A percentile compares a stretch with the other conserved stretches of the same genome.
phyloP scores from a whole-genome alignment of 1,284 basidiomycete genomes.

The Boletus hoseneyae region DNA sequence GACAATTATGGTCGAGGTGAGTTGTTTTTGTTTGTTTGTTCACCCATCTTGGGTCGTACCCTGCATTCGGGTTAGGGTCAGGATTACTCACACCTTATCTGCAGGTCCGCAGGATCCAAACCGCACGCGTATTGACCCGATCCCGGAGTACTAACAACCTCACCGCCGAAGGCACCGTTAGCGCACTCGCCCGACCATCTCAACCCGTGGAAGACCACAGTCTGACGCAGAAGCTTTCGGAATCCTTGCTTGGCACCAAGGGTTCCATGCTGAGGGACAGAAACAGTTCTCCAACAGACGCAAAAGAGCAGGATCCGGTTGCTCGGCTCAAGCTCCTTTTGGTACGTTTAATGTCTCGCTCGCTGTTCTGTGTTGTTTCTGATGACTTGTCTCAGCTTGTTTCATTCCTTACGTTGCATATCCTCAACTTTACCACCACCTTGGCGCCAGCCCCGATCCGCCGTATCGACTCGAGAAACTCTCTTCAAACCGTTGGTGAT shows the following conservation, averaged over 20 bases:
- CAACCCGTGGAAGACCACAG: conserved; percentile 23
- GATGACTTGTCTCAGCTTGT: conserved; percentile 53
- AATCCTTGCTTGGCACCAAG: conserved; percentile 61
- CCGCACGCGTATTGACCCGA: conserved; percentile 41
- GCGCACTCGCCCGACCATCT: conserved; percentile 26
- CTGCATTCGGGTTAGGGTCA: conserved; percentile 20
- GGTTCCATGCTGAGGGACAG: conserved; percentile 49
- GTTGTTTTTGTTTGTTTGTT: conserved; percentile 27
- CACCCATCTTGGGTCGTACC: not conserved
- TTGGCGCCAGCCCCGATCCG: conserved; percentile 59
- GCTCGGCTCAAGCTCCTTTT: conserved; percentile 88
- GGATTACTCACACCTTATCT: conserved; percentile 1
- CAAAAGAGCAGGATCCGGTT: conserved; percentile 62
- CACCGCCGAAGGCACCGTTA: conserved; percentile 30
- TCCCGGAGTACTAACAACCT: conserved; percentile 35
- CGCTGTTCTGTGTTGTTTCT: not conserved
- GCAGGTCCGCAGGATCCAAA: conserved; percentile 50
- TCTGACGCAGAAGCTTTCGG: conserved; percentile 45
- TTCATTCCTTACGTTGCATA: conserved; percentile 85
- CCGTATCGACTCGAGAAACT: conserved; percentile 23
- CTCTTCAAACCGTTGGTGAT: conserved; percentile 21
- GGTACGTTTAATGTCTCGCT: conserved; percentile 40
- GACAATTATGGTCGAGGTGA: conserved; percentile 91
- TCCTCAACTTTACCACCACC: conserved; percentile 92
- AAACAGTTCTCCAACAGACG: conserved; percentile 27